Conservation (phyloP, 2,329 filamentous ascomycete species). For the Monosporascus sp. region DNA sequence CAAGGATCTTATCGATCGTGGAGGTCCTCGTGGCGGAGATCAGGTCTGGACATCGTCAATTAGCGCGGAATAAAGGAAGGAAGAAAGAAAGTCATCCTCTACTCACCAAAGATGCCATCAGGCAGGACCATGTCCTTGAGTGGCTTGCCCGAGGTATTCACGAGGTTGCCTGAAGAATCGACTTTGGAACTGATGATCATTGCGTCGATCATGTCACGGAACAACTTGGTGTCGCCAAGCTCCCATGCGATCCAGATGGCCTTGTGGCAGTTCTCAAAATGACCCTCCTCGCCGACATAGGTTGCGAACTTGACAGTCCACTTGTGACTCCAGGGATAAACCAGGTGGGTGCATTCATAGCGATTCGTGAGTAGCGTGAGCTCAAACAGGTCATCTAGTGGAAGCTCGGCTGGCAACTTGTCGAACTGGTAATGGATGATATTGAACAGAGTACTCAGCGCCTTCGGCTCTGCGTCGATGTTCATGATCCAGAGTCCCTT, state of each 20-base stretch:
- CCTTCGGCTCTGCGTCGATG: slow-evolving; percentile 11
- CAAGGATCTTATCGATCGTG: slow-evolving; percentile 13
- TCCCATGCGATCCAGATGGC: slow-evolving; percentile 17
- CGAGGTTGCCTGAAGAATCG: slow-evolving; percentile 13
- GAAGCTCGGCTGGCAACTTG: slow-evolving; percentile 8
- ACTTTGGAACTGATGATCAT: slow-evolving; percentile 16
- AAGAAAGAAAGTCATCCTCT: neutral
- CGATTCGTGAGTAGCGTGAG: slow-evolving; percentile 10
- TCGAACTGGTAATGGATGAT: slow-evolving; percentile 21
- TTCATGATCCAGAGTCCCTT: slow-evolving; percentile 6
- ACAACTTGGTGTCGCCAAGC: slow-evolving; percentile 16
- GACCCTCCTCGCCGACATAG: slow-evolving; percentile 2
- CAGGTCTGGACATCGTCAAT: slow-evolving; percentile 3
- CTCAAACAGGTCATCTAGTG: slow-evolving; percentile 17
- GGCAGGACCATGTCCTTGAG: slow-evolving; percentile 18
- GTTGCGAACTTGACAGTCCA: slow-evolving; percentile 12
- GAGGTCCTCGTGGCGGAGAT: slow-evolving; percentile 9
- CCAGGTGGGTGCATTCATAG: slow-evolving; percentile 17
- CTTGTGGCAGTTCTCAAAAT: slow-evolving; percentile 14
- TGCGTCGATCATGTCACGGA: slow-evolving; percentile 16
- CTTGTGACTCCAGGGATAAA: slow-evolving; percentile 18
- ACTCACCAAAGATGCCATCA: slow-evolving; percentile 15
- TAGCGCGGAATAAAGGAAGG: neutral
- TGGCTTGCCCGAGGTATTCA: slow-evolving; percentile 11
- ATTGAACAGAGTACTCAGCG: slow-evolving; percentile 13